A percentile compares a stretch with the other conserved stretches of the same genome.
These are phyloP conservation scores for Cladorrhinum sp. DNA, from an alignment of 2,329 filamentous ascomycete genomes.

Conservation along the genomic window DNA sequence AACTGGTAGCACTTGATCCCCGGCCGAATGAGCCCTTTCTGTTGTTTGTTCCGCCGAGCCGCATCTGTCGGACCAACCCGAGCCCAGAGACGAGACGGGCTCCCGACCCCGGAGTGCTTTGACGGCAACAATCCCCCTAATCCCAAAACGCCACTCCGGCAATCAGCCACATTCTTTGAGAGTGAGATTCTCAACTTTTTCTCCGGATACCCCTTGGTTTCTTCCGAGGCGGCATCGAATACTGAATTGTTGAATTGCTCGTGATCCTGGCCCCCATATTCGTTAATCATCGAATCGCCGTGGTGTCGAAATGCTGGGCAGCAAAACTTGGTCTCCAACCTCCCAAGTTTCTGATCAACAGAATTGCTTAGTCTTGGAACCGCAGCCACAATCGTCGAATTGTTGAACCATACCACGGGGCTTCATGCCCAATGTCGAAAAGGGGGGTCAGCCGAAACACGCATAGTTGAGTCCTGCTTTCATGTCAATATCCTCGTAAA, in stretches of 20 bases:
- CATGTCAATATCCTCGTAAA: not conserved
- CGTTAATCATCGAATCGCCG: not conserved
- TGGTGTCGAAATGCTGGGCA: not conserved
- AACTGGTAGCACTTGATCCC: not conserved
- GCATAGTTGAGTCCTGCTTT: not conserved
- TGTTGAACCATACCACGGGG: not conserved
- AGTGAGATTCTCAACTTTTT: not conserved
- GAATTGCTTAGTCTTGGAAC: not conserved
- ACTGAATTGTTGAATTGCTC: not conserved
- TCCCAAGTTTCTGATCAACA: not conserved
- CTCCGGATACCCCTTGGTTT: not conserved
- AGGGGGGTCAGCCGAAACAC: not conserved
- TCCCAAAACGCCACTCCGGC: not conserved
- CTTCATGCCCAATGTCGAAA: not conserved
- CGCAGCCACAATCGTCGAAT: not conserved
- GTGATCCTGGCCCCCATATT: not conserved
- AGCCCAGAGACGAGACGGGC: not conserved
- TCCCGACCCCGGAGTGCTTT: not conserved
- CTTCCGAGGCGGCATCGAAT: not conserved
- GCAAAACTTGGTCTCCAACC: not conserved
- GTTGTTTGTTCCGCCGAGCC: not conserved
- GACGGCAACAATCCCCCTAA: not conserved
- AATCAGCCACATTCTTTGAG: not conserved
- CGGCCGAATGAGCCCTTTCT: not conserved
- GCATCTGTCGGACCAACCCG: not conserved